phyloP scores from a whole-genome alignment of 257 asterid genomes.

The Fraxinus americana region DNA sequence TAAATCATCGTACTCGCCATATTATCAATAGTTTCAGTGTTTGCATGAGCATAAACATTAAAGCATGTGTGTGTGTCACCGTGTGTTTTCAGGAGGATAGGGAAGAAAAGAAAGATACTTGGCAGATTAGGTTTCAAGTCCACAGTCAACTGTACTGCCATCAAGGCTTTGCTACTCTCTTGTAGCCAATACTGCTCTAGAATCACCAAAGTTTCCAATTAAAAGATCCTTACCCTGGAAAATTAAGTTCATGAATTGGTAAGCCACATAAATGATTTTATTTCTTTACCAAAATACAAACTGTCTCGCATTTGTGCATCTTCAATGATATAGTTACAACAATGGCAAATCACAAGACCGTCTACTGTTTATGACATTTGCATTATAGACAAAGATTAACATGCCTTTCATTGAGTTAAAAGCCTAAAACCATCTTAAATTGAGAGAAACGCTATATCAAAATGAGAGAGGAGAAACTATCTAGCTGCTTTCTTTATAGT shows the following conservation, averaged over 20 bases:
- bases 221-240: slow-evolving; percentile 50
- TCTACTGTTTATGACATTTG: neutral
- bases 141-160: slow-evolving; percentile 53
- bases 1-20: too few species aligned
- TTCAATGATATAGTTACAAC: neutral
- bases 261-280: neutral
- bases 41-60: too few species aligned
- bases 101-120: too few species aligned
- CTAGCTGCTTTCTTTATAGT: neutral
- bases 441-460: too few species aligned
- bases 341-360: neutral
- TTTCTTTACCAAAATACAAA: neutral
- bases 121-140: too few species aligned
- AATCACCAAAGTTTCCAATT: slow-evolving; percentile 11
- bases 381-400: neutral
- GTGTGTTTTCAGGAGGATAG: too few species aligned
- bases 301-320: too few species aligned
- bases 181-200: slow-evolving; percentile 92
- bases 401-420: neutral
- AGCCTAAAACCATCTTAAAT: neutral
- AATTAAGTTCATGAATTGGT: slow-evolving; percentile 9
- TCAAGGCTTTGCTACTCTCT: slow-evolving; percentile 66
- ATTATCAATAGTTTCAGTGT: too few species aligned
- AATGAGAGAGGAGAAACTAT: neutral
- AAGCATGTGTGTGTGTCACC: too few species aligned